These are phyloP conservation scores for Podila epigama DNA, from an alignment of 192 early-diverging fungal species.

Conservation along the genomic window DNA sequence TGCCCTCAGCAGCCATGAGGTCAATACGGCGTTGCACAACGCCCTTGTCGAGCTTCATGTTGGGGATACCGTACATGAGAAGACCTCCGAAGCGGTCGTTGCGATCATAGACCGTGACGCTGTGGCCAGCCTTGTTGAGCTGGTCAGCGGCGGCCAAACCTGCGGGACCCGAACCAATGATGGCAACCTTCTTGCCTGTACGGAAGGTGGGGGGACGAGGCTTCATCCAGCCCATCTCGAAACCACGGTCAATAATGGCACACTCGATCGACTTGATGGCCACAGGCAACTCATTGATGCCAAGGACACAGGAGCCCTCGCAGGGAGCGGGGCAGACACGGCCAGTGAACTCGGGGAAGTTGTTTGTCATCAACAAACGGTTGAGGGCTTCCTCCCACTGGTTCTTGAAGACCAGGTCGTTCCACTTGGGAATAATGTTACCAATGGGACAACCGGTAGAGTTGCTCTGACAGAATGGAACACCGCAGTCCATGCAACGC, in stretches of 20 bases:
- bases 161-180: constrained; percentile 96
- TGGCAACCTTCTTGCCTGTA: constrained; percentile 84
- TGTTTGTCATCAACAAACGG: constrained; percentile 95
- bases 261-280: constrained; percentile 97
- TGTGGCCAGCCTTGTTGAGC: constrained; percentile 96
- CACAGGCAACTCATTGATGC: constrained; percentile 94
- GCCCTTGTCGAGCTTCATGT: constrained; percentile 99
- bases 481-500: constrained; percentile 98
- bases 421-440: constrained; percentile 99
- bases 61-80: constrained; percentile 99
- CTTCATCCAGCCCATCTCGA: constrained; percentile 96
- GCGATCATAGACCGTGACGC: constrained; percentile 95
- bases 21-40: constrained; percentile 94
- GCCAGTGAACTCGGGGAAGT: constrained; percentile 99
- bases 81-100: constrained; percentile 96
- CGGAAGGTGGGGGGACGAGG: constrained; percentile 82
- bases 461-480: constrained; percentile 98
- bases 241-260: constrained; percentile 97
- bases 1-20: constrained; percentile 93
- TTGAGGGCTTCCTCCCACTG: constrained; percentile 96
- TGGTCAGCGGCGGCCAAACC: constrained; percentile 96
- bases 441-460: constrained; percentile 95
- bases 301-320: constrained; percentile 95
- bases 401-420: constrained; percentile 95
- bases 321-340: constrained; percentile 98